Base-by-base conservation (phyloP, 768 basidiomycete genomes). In the Trametes elegans region DNA sequence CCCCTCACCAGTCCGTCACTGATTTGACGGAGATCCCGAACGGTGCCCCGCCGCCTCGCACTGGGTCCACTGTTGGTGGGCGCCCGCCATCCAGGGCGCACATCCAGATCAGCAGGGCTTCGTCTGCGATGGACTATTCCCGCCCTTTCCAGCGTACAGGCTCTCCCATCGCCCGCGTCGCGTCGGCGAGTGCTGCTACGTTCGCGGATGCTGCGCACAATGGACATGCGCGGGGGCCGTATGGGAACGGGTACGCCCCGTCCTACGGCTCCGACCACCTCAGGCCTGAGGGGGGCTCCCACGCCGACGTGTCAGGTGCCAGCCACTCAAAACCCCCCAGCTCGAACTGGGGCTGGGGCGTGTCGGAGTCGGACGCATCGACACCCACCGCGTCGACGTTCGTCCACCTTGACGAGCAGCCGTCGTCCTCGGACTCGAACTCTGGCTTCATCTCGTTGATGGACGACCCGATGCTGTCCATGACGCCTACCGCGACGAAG, bases 401-500 rank as follows among this genome's bases (percentile, higher is more conserved):
- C 70, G 72, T 80, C 62, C 76, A 72, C 31, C 75, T 83, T 3
- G 79, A 82, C 24, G 74, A 77, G 31, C 65, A 72, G 26, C 67
- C 69, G 9, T 58, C 61, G n/a, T 66, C 74, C 36, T 61, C 74
- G 1, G 60, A 74, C 16, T 74, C 77, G 29, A 40, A 26, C 42
- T 70, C 78, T 8, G 81, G 82, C 18, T 92, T 95, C 62, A 80
- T 94, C 38, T 93, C 91, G 7, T 74, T 90, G 21, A 93, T 94
- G 91, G 88, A 90, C 62, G 75, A 72, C 24, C 69, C 77, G 31
- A 67, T 77, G 9, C 76, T 80, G 29, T 71, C 79, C 3, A 68
- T 77, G 36, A 67, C 71, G 16, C 70, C 63, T 14, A 68, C 44
- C 10, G 63, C 63, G 29, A 48, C 58, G 1, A 59, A 65, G 24